Base-by-base conservation (phyloP, 257 asterid genomes). In the Asclepias syriaca region DNA sequence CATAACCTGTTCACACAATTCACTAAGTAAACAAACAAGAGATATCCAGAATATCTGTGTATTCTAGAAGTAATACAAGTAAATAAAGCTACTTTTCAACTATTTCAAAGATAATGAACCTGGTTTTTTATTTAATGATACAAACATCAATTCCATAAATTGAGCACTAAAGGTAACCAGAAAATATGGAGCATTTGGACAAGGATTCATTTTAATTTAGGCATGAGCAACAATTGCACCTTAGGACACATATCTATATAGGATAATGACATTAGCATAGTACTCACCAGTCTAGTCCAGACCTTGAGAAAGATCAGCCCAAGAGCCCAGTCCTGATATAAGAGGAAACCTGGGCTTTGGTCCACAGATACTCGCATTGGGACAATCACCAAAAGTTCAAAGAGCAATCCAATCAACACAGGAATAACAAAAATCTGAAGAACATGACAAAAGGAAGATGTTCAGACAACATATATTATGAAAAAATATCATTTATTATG, bases 341-440 rank as follows among this genome's bases (percentile, higher is more conserved):
- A 72, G 71, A 92, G 98, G 87, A 94, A 94, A 75, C 92, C 96
- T 55, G 99, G 99, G 58, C 98, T 94, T 82, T 92, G 98, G 69
- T 94, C 96, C 81, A 92, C 89, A 3, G 99, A 98, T 51, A 92
- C 99, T 72, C 98, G 90, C 98, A 94, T 94, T 12, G 99, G 99
- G 73, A 94, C 96, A 68, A 94, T 94, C 10, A 94, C 97, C 76
- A 94, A 87, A 71, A 94, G 98, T 81, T 94, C 99, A 74, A 94
- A 94, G 58, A 94, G 94, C 82, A 94, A 84, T 66, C 99, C 99
- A 29, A 94, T 94, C 70, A 94, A 72, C 65, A 94, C 95, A 1
- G 98, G 99, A 74, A 94, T 94, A 68, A 94, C 90, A 40, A 92
- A 86, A 22, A 94, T 87, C 99, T 94, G 91, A 73, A 81, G 77